phyloP scores from a whole-genome alignment of 2,329 filamentous ascomycete genomes.

The Teratosphaeria gauchensis region DNA sequence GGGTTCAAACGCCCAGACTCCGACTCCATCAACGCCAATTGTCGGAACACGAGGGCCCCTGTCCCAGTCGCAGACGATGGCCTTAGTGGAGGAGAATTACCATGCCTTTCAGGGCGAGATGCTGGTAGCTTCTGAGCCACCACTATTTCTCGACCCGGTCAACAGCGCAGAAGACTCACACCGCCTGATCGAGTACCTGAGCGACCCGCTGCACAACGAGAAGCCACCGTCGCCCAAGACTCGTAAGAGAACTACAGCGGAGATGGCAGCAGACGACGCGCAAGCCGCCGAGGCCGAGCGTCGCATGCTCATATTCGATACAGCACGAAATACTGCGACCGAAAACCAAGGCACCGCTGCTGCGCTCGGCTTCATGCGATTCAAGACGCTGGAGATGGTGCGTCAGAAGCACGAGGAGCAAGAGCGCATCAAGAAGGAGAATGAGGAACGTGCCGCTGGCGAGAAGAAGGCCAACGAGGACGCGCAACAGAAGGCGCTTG shows the following conservation, averaged over 20 bases:
- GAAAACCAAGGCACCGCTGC: slow-evolving; percentile 64
- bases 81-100: slow-evolving; percentile 65
- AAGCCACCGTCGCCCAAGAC: slow-evolving; percentile 75
- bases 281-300: slow-evolving; percentile 79
- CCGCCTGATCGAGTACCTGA: slow-evolving; percentile 58
- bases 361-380: slow-evolving; percentile 74
- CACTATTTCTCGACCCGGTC: slow-evolving; percentile 69
- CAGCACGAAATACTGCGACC: slow-evolving; percentile 56
- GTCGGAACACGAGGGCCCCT: slow-evolving; percentile 44
- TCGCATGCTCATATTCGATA: slow-evolving; percentile 88
- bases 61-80: slow-evolving; percentile 66
- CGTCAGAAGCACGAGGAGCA: slow-evolving; percentile 49
- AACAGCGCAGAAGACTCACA: slow-evolving; percentile 60
- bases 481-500: slow-evolving; percentile 33
- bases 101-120: slow-evolving; percentile 68
- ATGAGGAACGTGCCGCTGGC: slow-evolving; percentile 34
- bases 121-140: slow-evolving; percentile 61
- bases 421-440: slow-evolving; percentile 48
- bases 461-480: slow-evolving; percentile 43
- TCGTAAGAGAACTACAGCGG: slow-evolving; percentile 85
- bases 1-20: slow-evolving; percentile 48
- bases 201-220: slow-evolving; percentile 68
- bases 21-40: slow-evolving; percentile 39
- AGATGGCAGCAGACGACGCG: slow-evolving; percentile 91
- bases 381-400: slow-evolving; percentile 79